phyloP scores from a whole-genome alignment of 2,329 filamentous ascomycete genomes.

The Aspergillus latus region DNA sequence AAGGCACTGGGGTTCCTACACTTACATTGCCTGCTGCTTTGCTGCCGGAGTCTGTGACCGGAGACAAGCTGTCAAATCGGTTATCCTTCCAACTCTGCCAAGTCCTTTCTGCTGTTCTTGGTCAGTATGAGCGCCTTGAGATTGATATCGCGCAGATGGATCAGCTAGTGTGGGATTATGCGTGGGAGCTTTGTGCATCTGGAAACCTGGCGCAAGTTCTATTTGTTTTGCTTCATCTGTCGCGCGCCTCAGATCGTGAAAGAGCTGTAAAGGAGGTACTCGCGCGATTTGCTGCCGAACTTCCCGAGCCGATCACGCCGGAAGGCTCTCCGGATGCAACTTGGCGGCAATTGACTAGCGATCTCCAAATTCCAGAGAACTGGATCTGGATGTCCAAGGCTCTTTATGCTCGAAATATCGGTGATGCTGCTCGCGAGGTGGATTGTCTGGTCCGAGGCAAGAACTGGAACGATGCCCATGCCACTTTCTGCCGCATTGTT shows the following conservation, averaged over 20 bases:
- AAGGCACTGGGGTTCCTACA: slow-evolving; percentile 35
- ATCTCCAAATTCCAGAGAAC: slow-evolving; percentile 67
- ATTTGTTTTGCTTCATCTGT: slow-evolving; percentile 78
- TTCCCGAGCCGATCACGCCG: slow-evolving; percentile 59
- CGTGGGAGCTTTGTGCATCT: slow-evolving; percentile 50
- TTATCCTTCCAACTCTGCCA: slow-evolving; percentile 84
- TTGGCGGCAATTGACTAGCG: slow-evolving; percentile 61
- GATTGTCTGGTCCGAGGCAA: slow-evolving; percentile 76
- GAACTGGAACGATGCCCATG: slow-evolving; percentile 77
- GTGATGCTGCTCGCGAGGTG: slow-evolving; percentile 70
- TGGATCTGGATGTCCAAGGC: slow-evolving; percentile 92
- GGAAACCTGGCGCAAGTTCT: slow-evolving; percentile 69
- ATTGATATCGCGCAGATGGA: slow-evolving; percentile 63
- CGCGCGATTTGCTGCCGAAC: slow-evolving; percentile 66
- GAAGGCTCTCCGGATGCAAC: slow-evolving; percentile 40
- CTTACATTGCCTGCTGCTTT: slow-evolving; percentile 66
- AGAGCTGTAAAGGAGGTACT: slow-evolving; percentile 71
- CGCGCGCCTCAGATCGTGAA: slow-evolving; percentile 60
- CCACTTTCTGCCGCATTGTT: slow-evolving; percentile 75
- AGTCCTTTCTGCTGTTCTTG: slow-evolving; percentile 53
- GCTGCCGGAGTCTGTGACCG: slow-evolving; percentile 72
- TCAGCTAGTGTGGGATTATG: slow-evolving; percentile 64
- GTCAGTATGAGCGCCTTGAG: slow-evolving; percentile 51
- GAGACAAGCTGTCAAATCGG: slow-evolving; percentile 71
- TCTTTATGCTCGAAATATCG: slow-evolving; percentile 71